Conservation (phyloP, 331 rosid species). For the Pyracantha coccinea region DNA sequence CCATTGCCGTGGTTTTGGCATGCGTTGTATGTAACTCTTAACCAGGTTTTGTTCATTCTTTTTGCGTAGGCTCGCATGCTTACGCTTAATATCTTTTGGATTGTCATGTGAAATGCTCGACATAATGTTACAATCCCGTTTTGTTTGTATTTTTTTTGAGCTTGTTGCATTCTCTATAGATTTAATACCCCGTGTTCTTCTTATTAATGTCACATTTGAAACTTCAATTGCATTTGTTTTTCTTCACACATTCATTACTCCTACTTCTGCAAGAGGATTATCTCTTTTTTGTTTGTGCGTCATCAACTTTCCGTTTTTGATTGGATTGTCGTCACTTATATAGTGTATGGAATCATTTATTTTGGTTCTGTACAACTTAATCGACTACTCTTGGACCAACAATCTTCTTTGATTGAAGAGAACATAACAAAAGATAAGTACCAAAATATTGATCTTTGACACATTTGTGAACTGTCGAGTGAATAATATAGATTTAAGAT, state of each 20-base stretch:
- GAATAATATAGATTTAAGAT: background rate
- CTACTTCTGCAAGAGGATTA: background rate
- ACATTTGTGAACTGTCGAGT: background rate
- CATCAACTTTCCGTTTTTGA: background rate
- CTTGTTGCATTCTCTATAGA: background rate
- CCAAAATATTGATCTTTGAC: background rate
- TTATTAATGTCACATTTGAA: background rate
- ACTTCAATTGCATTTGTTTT: background rate
- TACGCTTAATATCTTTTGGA: background rate
- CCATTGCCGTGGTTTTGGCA: slow-evolving; percentile 41
- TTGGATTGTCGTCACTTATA: background rate
- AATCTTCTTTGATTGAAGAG: background rate
- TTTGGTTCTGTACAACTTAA: background rate
- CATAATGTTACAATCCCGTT: background rate
- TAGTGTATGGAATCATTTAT: background rate
- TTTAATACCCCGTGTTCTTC: background rate
- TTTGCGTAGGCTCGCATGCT: slow-evolving; percentile 1
- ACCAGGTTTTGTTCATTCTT: slow-evolving; percentile 39
- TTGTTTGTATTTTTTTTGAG: background rate
- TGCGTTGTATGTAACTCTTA: slow-evolving; percentile 40
- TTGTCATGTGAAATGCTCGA: background rate
- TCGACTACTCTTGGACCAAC: background rate
- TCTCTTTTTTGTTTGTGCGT: background rate
- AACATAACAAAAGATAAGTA: background rate
- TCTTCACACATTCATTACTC: background rate